Evolutionary conservation across 441 rosid species (phyloP).

Genomic region (Aleurites moluccanus): DNA sequence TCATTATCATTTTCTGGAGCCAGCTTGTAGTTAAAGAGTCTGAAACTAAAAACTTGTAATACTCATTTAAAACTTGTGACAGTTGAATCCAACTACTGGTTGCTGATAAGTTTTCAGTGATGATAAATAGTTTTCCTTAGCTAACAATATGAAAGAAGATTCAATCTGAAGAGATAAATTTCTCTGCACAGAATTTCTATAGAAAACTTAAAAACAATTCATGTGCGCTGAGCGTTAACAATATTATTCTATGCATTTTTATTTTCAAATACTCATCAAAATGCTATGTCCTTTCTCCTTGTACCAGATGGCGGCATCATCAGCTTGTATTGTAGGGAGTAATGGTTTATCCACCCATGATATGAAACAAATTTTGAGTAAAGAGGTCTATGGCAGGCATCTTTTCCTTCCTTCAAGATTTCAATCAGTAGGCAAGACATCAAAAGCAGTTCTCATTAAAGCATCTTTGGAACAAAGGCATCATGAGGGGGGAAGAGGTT

Average conservation of each 20-base stretch:
- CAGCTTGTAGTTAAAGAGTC: background rate
- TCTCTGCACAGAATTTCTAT: background rate
- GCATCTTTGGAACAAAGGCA: conserved; percentile 51
- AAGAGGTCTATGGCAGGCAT: conserved; percentile 43
- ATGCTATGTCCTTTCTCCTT: background rate
- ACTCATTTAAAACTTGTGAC: background rate
- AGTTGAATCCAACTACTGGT: no score
- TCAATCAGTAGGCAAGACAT: conserved; percentile 35
- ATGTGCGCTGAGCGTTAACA: background rate
- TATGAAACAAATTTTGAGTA: conserved; percentile 41
- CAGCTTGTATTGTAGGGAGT: conserved; percentile 62
- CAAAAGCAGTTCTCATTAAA: conserved; percentile 41
- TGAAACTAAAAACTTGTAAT: no score
- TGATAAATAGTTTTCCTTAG: no score
- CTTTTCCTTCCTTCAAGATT: conserved; percentile 36
- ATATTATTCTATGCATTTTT: background rate
- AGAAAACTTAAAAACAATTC: background rate
- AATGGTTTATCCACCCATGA: conserved; percentile 40
- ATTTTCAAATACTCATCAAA: background rate
- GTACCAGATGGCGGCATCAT: conserved; percentile 66
- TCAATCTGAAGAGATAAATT: background rate
- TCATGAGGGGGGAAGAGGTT: conserved; percentile 38
- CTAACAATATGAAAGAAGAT: background rate
- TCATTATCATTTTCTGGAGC: background rate
- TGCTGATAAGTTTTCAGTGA: background rate